Percentiles rank a stretch among this genome's conserved stretches.
These are phyloP conservation scores for Colletotrichum gigasporum DNA, from an alignment of 2,329 filamentous ascomycete genomes.

Conservation along the genomic window DNA sequence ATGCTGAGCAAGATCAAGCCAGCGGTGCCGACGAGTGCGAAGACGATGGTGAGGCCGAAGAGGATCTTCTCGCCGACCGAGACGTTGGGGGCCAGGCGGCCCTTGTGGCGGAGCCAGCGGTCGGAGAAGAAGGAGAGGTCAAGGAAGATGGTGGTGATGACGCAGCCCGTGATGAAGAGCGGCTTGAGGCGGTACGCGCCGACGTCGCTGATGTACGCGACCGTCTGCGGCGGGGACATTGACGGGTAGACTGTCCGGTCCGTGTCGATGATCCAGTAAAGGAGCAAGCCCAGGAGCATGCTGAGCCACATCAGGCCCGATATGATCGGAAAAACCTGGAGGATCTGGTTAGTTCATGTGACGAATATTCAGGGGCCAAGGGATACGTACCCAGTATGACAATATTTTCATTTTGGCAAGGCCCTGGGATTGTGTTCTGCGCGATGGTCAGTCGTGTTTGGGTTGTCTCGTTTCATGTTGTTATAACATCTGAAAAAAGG, in stretches of 20 bases:
- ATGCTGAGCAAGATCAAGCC: constrained; percentile 86
- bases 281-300: constrained; percentile 75
- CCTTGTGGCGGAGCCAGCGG: constrained; percentile 84
- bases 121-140: constrained; percentile 84
- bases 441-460: neutral
- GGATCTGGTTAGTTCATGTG: constrained; percentile 8
- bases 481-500: too few relatives aligned
- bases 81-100: constrained; percentile 80
- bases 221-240: constrained; percentile 65
- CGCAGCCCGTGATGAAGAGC: constrained; percentile 78
- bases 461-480: neutral
- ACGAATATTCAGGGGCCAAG: neutral
- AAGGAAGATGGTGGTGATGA: constrained; percentile 80
- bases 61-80: constrained; percentile 70
- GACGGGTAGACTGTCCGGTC: constrained; percentile 66
- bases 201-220: constrained; percentile 79
- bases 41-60: constrained; percentile 68
- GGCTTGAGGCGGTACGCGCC: constrained; percentile 73
- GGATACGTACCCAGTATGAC: constrained; percentile 47
- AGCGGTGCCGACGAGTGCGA: constrained; percentile 77
- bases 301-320: constrained; percentile 72
- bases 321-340: constrained; percentile 73
- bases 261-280: constrained; percentile 71
- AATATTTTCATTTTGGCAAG: constrained; percentile 32
- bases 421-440: neutral